Percentiles rank a stretch among this genome's conserved stretches.
Evolutionary conservation across 441 rosid genomes (phyloP).

Genomic region (Syzygium malaccense): DNA sequence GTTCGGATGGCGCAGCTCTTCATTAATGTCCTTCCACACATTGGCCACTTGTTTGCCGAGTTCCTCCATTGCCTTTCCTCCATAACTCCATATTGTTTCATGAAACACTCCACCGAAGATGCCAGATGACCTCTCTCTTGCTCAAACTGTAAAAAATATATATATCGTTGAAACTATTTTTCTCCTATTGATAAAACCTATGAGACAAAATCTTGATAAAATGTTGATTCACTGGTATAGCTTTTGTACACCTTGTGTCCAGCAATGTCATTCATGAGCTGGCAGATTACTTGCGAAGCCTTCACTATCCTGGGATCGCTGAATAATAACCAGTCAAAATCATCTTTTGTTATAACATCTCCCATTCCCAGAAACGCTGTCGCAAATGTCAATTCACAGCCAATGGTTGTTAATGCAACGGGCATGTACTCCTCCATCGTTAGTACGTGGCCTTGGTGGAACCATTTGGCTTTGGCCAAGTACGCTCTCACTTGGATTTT

Average conservation of each 20-base stretch:
- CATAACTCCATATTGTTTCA: too few species aligned
- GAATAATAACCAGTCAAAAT: not conserved
- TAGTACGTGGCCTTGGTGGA: not conserved
- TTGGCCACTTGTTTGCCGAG: too few species aligned
- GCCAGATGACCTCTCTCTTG: too few species aligned
- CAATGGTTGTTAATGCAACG: not conserved
- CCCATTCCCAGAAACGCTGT: not conserved
- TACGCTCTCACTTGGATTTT: not conserved
- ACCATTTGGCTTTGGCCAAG: not conserved
- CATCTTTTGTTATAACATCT: not conserved
- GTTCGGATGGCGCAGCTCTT: too few species aligned
- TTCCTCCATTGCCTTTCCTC: too few species aligned
- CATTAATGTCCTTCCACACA: too few species aligned
- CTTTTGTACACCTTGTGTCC: not conserved
- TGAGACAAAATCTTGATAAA: not conserved
- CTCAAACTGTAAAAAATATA: too few species aligned
- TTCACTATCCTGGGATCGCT: not conserved
- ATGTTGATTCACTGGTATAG: not conserved
- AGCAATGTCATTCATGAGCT: not conserved
- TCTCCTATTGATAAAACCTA: not conserved
- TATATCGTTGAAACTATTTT: not conserved
- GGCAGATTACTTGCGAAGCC: rapidly evolving
- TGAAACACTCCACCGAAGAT: too few species aligned
- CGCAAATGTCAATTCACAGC: rapidly evolving
- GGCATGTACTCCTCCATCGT: not conserved